Base-by-base conservation (phyloP, 768 basidiomycete genomes). In the Postia placenta region DNA sequence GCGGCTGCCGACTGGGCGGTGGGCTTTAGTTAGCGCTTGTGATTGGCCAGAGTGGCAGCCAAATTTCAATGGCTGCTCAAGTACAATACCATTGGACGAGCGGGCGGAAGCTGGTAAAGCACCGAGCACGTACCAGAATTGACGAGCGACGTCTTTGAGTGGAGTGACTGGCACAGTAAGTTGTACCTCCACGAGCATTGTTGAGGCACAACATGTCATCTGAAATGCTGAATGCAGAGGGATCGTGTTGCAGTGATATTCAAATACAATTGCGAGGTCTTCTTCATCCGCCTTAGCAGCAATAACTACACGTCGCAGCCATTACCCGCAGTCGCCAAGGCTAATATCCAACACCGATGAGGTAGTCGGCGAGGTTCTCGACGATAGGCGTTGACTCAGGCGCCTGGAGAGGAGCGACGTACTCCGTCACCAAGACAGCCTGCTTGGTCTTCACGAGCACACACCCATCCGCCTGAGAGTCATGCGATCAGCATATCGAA, bases 391-490 rank as follows among this genome's bases (percentile, higher is more conserved):
- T 85, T 15, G 77, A 72, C 63, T 94, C 92, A 14, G 69, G 57
- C 2, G 81, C 83, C 62, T 87, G 85, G 35, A 64, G 60, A 0
- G 90, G 90, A 4, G 73, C 69, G 0, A 51, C 51, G 66, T 95
- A 97, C 61, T 84, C 83, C 4, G 80, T 79, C 19, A 96, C 81
- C 45, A 97, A 72, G 48, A 95, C 70, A n/a, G 89, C 91, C 60
- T 88, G 85, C 52, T 76, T 85, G 15, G 91, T 94, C 74, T 87
- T 87, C 41, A 87, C 82, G 50, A 92, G 59, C 25, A 78, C 58
- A 30, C 73, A 79, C 1, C 94, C 93, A 63, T 89, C 80, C 19
- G 74, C 75, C 92, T 94, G 60, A 4, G n/a, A 20, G 27, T 12
- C 25, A 11, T 17, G 19, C 45, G 17, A 14, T 43, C 35, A 15